Evolutionary conservation across 1,284 basidiomycete species (phyloP), one percentile per base, ranked within the genome.

Genomic region (Rhodotorula sp.): DNA sequence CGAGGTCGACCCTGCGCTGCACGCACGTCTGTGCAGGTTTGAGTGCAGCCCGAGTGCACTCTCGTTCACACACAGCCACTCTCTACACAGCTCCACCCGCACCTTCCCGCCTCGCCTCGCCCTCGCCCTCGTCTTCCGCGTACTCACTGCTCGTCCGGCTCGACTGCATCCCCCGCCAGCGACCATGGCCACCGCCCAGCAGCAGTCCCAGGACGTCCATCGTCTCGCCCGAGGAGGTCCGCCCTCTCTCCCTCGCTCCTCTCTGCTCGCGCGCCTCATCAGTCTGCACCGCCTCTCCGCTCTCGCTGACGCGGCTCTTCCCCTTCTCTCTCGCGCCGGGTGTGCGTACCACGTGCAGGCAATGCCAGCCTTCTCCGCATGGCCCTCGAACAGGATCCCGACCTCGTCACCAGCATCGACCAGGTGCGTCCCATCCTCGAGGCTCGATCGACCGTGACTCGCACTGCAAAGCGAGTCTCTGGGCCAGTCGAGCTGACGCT

Each of bases 171-270:
- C 12, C 2, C 0, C 12, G 45, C 23, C 21, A n/a, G 19, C 23
- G 8, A 45, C 12, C 21, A 67, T 67, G 66, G 48, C 66, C 3
- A 17, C 16, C 41, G 41, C 14, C 4, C 17, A n/a, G 25, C 61
- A 27, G 59, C 41, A 34, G 34, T 16, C 34, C 8, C 69, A 64
- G 25, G 74, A 74, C 50, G 59, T 67, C 0, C 72, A 76, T 65
- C 56, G 72, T 10, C 56, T 70, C 44, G 74, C 76, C 13, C 73
- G 72, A 2, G 74, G 74, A 59, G 74, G 76, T 73, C 9, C 54
- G 74, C 58, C 17, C n/a, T 14, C 21, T 27, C 42, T 7, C 14
- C 14, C 25, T 21, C 41, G 23, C 8, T 52, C 41, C 7, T 12
- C 45, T 0, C 16, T 14, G 41, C 57, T 25, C 42, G 19, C 27